Conservation (phyloP, 2,329 filamentous ascomycete species). For the Didymella sp. region DNA sequence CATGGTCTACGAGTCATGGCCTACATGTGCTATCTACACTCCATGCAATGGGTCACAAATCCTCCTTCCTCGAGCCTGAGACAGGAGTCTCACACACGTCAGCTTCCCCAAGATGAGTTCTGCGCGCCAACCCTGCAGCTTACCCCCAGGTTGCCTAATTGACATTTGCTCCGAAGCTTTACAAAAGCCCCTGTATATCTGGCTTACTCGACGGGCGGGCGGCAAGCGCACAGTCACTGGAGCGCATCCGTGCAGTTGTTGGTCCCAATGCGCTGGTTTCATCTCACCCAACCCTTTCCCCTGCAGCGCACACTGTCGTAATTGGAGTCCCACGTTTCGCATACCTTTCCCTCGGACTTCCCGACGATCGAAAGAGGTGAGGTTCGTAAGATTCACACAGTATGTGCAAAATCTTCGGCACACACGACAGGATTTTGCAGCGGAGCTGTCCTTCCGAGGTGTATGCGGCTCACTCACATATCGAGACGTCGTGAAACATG, state of each 20-base stretch:
- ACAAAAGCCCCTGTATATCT: background rate
- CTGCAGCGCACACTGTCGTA: slow-evolving; percentile 6
- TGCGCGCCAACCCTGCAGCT: background rate
- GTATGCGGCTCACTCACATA: background rate
- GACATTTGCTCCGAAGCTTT: slow-evolving; percentile 3
- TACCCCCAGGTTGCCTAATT: background rate
- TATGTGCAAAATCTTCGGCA: background rate
- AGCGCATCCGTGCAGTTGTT: background rate
- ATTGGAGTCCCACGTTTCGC: background rate
- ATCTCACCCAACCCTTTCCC: slow-evolving; percentile 5
- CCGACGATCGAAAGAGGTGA: background rate
- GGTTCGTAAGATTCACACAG: background rate
- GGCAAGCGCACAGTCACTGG: slow-evolving; percentile 1
- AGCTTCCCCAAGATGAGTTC: background rate
- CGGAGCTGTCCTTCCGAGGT: background rate
- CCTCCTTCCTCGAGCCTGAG: background rate
- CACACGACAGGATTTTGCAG: background rate
- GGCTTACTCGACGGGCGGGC: slow-evolving; percentile 3
- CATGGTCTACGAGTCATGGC: background rate
- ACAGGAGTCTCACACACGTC: background rate
- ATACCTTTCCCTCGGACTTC: slow-evolving; percentile 8
- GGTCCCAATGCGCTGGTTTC: slow-evolving; percentile 6
- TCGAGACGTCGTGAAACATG: background rate
- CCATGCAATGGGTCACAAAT: background rate
- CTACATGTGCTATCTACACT: too few species aligned